A percentile compares a stretch with the other conserved stretches of the same genome.
Evolutionary conservation across 208 protist species (phyloP).

Genomic region (Trypanosoma melophagium): DNA sequence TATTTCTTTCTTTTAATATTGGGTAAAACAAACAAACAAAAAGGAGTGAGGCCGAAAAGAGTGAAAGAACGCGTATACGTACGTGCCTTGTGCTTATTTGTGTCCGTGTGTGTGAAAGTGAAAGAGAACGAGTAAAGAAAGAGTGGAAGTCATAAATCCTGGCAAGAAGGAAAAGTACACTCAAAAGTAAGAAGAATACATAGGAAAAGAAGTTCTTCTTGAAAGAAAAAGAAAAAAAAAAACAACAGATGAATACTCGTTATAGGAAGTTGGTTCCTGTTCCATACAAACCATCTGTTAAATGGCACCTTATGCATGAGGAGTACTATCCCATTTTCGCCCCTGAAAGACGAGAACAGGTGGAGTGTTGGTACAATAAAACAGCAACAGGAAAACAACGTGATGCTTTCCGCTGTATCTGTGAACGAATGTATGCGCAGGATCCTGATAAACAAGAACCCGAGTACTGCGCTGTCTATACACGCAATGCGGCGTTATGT

Average conservation of each 20-base stretch:
- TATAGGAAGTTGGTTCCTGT: constrained; percentile 51
- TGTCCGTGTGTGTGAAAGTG: no score
- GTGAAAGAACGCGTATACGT: no score
- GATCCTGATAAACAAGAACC: constrained; percentile 39
- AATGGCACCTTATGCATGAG: constrained; percentile 88
- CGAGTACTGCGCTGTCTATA: constrained; percentile 32
- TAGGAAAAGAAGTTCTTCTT: no score
- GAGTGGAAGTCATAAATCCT: no score
- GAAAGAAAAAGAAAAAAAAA: constrained; percentile 3
- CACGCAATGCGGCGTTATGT: constrained; percentile 35
- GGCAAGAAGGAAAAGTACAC: no score
- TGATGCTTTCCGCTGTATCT: constrained; percentile 77
- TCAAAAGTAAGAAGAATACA: background rate
- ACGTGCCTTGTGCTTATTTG: no score
- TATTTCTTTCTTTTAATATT: no score
- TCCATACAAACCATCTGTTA: constrained; percentile 45
- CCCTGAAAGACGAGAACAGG: constrained; percentile 31
- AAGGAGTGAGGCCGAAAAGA: no score
- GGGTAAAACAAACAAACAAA: no score
- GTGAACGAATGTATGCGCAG: constrained; percentile 62
- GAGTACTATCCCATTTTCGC: constrained; percentile 69
- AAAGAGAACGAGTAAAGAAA: no score
- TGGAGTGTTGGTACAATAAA: constrained; percentile 91
- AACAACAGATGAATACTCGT: constrained; percentile 74
- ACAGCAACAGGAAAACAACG: constrained; percentile 67